Evolutionary conservation across 495 filamentous ascomycete genomes (phyloP).

Genomic region (Penicillium cinerascens): DNA sequence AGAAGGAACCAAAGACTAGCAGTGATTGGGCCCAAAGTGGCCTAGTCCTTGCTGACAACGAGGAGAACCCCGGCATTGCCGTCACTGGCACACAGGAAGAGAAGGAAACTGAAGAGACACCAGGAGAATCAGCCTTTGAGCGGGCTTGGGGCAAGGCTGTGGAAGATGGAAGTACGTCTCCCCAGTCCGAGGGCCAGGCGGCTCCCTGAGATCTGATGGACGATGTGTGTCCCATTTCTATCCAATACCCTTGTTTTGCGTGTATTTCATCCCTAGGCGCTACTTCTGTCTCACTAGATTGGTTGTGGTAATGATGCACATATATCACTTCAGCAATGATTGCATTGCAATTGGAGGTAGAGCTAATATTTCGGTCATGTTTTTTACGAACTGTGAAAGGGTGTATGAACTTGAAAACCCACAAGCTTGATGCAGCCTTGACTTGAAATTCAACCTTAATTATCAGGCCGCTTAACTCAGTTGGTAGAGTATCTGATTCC

Average conservation of each 20-base stretch:
- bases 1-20: conserved; percentile 13
- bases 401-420: too few species aligned
- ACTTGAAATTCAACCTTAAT: too few species aligned
- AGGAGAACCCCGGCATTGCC: neutral
- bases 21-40: conserved; percentile 8
- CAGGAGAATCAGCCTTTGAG: conserved; percentile 36
- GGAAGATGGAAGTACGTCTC: conserved; percentile 19
- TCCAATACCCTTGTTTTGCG: conserved; percentile 19
- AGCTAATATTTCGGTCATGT: too few species aligned
- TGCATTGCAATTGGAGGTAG: neutral
- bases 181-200: conserved; percentile 2
- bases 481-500: neutral
- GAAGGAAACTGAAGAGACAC: neutral
- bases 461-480: neutral
- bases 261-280: conserved; percentile 1
- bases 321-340: conserved; percentile 3
- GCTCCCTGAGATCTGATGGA: neutral
- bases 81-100: neutral
- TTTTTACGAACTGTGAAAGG: too few species aligned
- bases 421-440: too few species aligned
- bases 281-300: conserved; percentile 12
- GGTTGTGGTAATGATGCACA: conserved; percentile 12
- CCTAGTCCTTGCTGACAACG: conserved; percentile 12
- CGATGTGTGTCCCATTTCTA: conserved; percentile 6
- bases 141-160: conserved; percentile 45